Percentiles rank a stretch among this genome's conserved stretches.
Conservation (phyloP, 768 basidiomycete species). For the Pleurotus eryngii region DNA sequence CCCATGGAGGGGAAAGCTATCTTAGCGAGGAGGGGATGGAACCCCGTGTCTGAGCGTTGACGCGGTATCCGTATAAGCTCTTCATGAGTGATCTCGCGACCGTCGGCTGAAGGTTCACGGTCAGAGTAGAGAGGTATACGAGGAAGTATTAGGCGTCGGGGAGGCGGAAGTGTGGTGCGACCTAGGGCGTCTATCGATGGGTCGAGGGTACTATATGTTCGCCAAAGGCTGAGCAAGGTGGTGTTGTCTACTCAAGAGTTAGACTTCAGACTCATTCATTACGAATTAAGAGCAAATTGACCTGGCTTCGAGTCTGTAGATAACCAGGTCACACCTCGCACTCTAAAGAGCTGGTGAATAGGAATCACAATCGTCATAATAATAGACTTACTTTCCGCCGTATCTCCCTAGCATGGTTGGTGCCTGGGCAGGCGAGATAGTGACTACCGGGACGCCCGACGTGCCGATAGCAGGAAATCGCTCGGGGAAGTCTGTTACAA, state of each 20-base stretch:
- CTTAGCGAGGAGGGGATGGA: slow-evolving; percentile 71
- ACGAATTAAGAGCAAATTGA: slow-evolving; percentile 25
- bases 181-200: slow-evolving; percentile 38
- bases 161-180: slow-evolving; percentile 53
- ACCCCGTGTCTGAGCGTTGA: slow-evolving; percentile 52
- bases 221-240: slow-evolving; percentile 75
- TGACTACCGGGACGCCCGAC: slow-evolving; percentile 49
- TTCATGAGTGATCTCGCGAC: background rate
- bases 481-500: slow-evolving; percentile 65
- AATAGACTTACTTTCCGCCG: slow-evolving; percentile 46
- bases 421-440: slow-evolving; percentile 52
- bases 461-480: slow-evolving; percentile 55
- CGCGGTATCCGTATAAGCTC: background rate
- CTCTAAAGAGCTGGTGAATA: slow-evolving; percentile 28
- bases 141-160: slow-evolving; percentile 74
- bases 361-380: background rate
- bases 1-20: slow-evolving; percentile 70
- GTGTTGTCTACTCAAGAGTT: slow-evolving; percentile 47
- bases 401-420: slow-evolving; percentile 43
- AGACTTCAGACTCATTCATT: background rate
- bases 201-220: slow-evolving; percentile 68
- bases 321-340: slow-evolving; percentile 71
- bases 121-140: slow-evolving; percentile 60
- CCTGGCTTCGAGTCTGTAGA: slow-evolving; percentile 49
- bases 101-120: slow-evolving; percentile 31